Conservation (phyloP, 176 grass and related monocot species). For the Pontederia crassipes region DNA sequence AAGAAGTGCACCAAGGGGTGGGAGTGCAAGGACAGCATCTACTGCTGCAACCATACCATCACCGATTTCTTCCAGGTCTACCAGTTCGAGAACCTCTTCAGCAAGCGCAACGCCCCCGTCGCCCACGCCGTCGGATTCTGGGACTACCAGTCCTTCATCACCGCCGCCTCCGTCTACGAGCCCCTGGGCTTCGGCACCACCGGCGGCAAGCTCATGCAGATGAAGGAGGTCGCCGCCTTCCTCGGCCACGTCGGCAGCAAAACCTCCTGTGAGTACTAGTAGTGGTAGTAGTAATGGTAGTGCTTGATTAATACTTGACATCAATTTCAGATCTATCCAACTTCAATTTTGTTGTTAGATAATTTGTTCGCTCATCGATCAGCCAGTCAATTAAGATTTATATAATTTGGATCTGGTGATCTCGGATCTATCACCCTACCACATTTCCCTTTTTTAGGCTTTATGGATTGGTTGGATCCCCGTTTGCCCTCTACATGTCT, state of each 20-base stretch:
- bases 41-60: constrained; percentile 78
- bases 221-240: constrained; percentile 84
- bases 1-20: constrained; percentile 60
- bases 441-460: too few relatives aligned
- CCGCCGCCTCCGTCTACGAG: constrained; percentile 47
- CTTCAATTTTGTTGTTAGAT: too few relatives aligned
- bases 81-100: constrained; percentile 79
- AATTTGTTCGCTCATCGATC: too few relatives aligned
- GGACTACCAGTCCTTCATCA: constrained; percentile 63
- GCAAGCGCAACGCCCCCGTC: constrained; percentile 41
- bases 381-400: too few relatives aligned
- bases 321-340: not conserved
- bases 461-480: too few relatives aligned
- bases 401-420: too few relatives aligned
- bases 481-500: too few relatives aligned
- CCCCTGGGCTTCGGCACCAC: constrained; percentile 71
- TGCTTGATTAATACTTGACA: too few relatives aligned
- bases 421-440: too few relatives aligned
- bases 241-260: constrained; percentile 65
- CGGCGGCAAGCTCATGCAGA: constrained; percentile 43
- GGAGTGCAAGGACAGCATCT: constrained; percentile 67
- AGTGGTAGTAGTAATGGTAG: too few relatives aligned
- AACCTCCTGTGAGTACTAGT: constrained; percentile 51
- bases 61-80: constrained; percentile 59
- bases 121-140: constrained; percentile 63